phyloP scores from a whole-genome alignment of 257 asterid genomes.

The Primulina eburnea region DNA sequence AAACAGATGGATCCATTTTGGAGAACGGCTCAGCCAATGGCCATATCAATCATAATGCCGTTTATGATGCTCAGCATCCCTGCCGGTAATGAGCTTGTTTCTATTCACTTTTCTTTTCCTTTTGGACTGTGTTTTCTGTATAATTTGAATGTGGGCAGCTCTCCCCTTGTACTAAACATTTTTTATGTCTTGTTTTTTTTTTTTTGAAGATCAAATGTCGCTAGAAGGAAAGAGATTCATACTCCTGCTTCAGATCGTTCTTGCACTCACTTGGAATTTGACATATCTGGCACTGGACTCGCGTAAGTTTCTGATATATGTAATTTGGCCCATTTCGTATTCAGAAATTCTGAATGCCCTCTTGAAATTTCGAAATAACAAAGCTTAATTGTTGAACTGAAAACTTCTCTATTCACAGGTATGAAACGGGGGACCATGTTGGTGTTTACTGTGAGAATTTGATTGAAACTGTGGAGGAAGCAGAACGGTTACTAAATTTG shows the following conservation, averaged over 20 bases:
- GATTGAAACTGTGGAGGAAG: slow-evolving; percentile 84
- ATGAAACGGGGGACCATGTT: slow-evolving; percentile 98
- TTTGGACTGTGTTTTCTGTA: background rate
- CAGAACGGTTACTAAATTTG: slow-evolving; percentile 65
- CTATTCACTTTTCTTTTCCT: background rate
- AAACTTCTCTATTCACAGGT: slow-evolving; percentile 42
- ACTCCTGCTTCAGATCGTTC: slow-evolving; percentile 90
- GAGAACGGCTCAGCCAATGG: slow-evolving; percentile 52
- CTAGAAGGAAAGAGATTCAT: slow-evolving; percentile 90
- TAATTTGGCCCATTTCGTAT: background rate
- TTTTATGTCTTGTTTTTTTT: slow-evolving; percentile 1
- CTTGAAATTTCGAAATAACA: slow-evolving; percentile 6
- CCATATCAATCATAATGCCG: slow-evolving; percentile 54
- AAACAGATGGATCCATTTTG: slow-evolving; percentile 30
- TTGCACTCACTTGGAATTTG: slow-evolving; percentile 95
- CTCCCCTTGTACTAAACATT: slow-evolving; percentile 22
- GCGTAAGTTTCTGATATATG: slow-evolving; percentile 43
- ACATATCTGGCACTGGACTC: slow-evolving; percentile 87
- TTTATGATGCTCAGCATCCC: slow-evolving; percentile 91
- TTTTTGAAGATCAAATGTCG: slow-evolving; percentile 74
- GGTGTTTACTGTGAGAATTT: slow-evolving; percentile 91
- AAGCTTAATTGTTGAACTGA: slow-evolving; percentile 18
- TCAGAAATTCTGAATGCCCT: background rate
- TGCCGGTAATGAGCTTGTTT: slow-evolving; percentile 48
- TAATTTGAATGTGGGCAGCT: background rate